Evolutionary conservation across 139 green algal species (phyloP), one percentile per base, ranked within the genome.

Genomic region (Chlamydomonas sphaeroides): DNA sequence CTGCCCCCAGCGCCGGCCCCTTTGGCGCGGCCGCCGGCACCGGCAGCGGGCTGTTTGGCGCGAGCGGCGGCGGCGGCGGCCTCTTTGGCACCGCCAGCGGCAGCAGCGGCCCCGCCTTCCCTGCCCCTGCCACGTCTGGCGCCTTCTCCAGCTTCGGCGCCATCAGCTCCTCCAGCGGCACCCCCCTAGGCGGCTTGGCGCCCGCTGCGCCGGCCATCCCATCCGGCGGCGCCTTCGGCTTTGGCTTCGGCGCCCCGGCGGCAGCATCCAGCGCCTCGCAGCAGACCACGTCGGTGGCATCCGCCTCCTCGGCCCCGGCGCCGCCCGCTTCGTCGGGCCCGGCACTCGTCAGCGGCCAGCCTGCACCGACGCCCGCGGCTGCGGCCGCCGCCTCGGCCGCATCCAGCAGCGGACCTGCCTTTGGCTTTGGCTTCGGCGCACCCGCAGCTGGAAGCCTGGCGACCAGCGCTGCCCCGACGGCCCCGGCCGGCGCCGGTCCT

Each of bases 381-480:
- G 17, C 51, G 32, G 39, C 38, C 10, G 7, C 66, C 3, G 28
- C 25, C 8, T 30, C 18, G 10, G 39, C 21, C 33, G 30, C 41
- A 20, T 4, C 42, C 68, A 42, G 42, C 68, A 38, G 33, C 30
- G 30, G 20, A 51, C 3, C 7, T 25, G 35, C 35, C 35, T 78
- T 66, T 14, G 41, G 21, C 3, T 80, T 80, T 33, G 74, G 74
- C 1, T 80, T 80, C 59, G 74, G 74, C n/a, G n/a, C n/a, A n/a
- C n/a, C n/a, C n/a, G n/a, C n/a, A n/a, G n/a, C n/a, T n/a, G n/a
- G n/a, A n/a, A n/a, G n/a, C n/a, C n/a, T n/a, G n/a, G n/a, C n/a
- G n/a, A n/a, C n/a, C n/a, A n/a, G n/a, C n/a, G 53, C 21, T 18
- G 23, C 53, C 21, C 21, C 53, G 6, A 5, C 53, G 21, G 18